Evolutionary conservation across 495 filamentous ascomycete genomes (phyloP), one percentile per base, ranked within the genome.

Genomic region (Penicillium angulare): DNA sequence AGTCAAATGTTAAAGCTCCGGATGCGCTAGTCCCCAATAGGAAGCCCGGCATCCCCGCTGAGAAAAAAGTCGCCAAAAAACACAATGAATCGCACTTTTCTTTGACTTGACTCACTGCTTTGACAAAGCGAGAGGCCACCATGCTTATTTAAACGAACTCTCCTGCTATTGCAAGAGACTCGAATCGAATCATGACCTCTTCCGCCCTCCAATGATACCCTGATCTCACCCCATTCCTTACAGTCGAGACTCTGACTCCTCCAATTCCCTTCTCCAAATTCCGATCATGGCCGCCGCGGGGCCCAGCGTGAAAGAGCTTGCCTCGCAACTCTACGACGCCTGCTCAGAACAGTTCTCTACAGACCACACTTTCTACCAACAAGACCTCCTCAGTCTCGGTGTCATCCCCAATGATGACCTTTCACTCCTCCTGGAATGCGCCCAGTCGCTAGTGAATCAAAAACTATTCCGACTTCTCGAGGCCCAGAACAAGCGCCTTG

Each of bases 361-460:
- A 21, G 73, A 81, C 21, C 75, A 77, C 26, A 62, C 85, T 8
- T 87, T 88, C 64, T 77, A 77, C 26, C 87, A 90, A 63, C 67
- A 80, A n/a, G 84, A 87, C 50, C 70, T 91, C 2, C 61, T 85
- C 16, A 71, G 73, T n/a, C 66, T 87, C 39, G 68, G 73, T 23
- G 68, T 89, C 39, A 74, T 89, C 16, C 82, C 86, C 4, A 38
- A 71, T 79, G 5, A 78, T 47, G 79, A 86, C 55, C 50, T 84
- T 21, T 55, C 72, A 40, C 68, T 81, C 40, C 79, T 89, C 7
- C 57, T 87, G 12, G 64, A 74, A 49, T 81, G 83, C 50, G 76
- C 85, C 43, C 83, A 88, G 65, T 64, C 67, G 17, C 73, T 90
- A 34, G 75, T 80, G 31, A 72, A 86, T 52, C 84, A 89, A 59